Evolutionary conservation across 768 basidiomycete genomes (phyloP), one percentile per base, ranked within the genome.

Genomic region (Boletus insuetus): DNA sequence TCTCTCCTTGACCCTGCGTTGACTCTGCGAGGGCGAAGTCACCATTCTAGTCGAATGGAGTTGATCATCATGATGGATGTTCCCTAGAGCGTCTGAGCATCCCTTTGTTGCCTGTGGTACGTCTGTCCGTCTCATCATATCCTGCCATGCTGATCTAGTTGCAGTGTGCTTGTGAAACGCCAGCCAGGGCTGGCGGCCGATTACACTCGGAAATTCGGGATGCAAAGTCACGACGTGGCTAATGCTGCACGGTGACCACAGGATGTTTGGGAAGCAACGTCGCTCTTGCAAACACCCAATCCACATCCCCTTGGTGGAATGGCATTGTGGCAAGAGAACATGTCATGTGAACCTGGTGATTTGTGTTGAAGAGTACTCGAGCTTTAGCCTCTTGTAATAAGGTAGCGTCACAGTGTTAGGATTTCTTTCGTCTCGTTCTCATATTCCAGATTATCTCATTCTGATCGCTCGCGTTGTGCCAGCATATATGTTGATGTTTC

Each of bases 141-240:
- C 26, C 14, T 22, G 5, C 14, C 9, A 13, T 54, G 26, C 59
- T 61, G 31, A 61, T 24, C 14, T n/a, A 17, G 11, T 32, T 39
- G 17, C 38, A 62, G 51, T 22, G 41, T 49, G 40, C 35, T 6
- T 34, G 12, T 42, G 55, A 62, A 26, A 11, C 40, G 60, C 60
- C 54, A 16, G 54, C 59, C 39, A 44, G 46, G n/a, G 54, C 54
- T 56, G 59, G 60, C 41, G 59, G 49, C 53, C 51, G 38, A 16
- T 43, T 37, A 24, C 39, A 17, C 32, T 14, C 12, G 26, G 54
- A 47, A 52, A n/a, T 22, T 17, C 11, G 32, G 40, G 40, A 40
- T 37, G 31, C 20, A 34, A 13, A 9, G 16, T 9, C n/a, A 39
- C 31, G 38, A 20, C 10, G 38, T 37, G 20, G 46, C 13, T 26